Evolutionary conservation across 805 yeast species (phyloP), one percentile per base, ranked within the genome.

Genomic region (Debaryomyces hansenii): DNA sequence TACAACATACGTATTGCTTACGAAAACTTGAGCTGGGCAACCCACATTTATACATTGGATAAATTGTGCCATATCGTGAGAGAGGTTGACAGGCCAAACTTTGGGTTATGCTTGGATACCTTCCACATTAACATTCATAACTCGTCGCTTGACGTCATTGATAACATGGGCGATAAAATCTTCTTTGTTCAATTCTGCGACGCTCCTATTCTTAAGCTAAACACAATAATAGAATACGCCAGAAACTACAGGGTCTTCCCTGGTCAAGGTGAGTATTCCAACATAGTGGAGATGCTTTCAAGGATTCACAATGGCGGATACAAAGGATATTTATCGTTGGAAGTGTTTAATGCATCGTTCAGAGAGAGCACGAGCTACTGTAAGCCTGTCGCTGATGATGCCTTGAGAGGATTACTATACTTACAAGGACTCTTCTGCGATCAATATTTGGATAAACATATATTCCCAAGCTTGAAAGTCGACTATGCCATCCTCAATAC

Each of bases 111-210:
- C 39, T 37, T 63, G 33, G 67, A 63, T 42, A 55, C 64, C 3
- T 63, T 57, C 54, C 67, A 63, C 46, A 50, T 59, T n/a, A 50
- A 41, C 18, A 27, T 42, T 11, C 37, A 42, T 20, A 27, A 44
- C 5, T 41, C 46, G 3, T 32, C 24, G 18, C 18, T 46, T 14
- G 28, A 39, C 11, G 31, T 37, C 4, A 32, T 47, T 27, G 41
- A 42, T 12, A 40, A 37, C 28, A 36, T 49, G 18, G 49, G 24
- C n/a, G 50, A 39, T 12, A 60, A 58, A 39, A 38, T 63, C 3
- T 61, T 61, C 41, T 54, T 54, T 36, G 53, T 63, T 16, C 67
- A 63, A 36, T 48, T 57, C n/a, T 54, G 62, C 50, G 67, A 63
- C 46, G 49, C 53, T 12, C 54, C 54, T 15, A 24, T 40, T 27